A percentile compares a stretch with the other conserved stretches of the same genome.
These are phyloP conservation scores for Tremella yokohamensis DNA, from an alignment of 768 basidiomycete species.

Conservation along the genomic window DNA sequence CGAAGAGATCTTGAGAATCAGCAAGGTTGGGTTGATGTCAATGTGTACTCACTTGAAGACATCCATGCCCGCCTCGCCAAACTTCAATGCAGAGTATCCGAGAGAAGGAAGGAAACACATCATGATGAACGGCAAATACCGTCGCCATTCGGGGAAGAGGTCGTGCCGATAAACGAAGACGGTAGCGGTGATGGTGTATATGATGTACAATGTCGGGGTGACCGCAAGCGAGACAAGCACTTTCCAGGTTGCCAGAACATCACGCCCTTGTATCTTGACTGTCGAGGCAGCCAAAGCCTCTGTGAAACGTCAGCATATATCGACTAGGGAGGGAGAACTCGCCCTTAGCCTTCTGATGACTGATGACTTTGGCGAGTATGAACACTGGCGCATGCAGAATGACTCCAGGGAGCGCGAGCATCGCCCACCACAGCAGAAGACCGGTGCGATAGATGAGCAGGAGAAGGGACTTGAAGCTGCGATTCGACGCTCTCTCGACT, in stretches of 20 bases:
- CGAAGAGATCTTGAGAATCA: slow-evolving; percentile 68
- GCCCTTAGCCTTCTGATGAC: slow-evolving; percentile 87
- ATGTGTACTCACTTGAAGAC: slow-evolving; percentile 75
- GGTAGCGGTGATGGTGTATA: slow-evolving; percentile 78
- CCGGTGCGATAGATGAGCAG: slow-evolving; percentile 76
- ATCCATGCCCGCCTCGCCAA: slow-evolving; percentile 96
- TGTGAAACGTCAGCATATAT: slow-evolving; percentile 47
- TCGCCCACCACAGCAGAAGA: slow-evolving; percentile 73
- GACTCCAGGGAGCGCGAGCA: slow-evolving; percentile 82
- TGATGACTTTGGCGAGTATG: slow-evolving; percentile 79
- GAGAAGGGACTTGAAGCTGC: slow-evolving; percentile 75
- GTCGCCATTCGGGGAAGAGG: slow-evolving; percentile 61
- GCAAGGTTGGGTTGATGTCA: neutral
- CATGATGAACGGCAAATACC: slow-evolving; percentile 75
- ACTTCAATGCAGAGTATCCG: slow-evolving; percentile 89
- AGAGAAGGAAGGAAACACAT: slow-evolving; percentile 74
- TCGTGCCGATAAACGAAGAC: slow-evolving; percentile 66
- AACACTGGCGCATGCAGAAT: slow-evolving; percentile 91
- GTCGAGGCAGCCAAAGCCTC: slow-evolving; percentile 93
- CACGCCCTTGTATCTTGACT: slow-evolving; percentile 92
- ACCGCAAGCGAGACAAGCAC: slow-evolving; percentile 88
- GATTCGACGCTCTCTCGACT: slow-evolving; percentile 79
- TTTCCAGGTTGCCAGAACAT: slow-evolving; percentile 98
- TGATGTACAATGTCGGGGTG: slow-evolving; percentile 75
- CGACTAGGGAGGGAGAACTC: slow-evolving; percentile 9